Percentiles rank a stretch among this genome's conserved stretches.
Conservation (phyloP, 106 monocot species). For the Posidonia australis region DNA sequence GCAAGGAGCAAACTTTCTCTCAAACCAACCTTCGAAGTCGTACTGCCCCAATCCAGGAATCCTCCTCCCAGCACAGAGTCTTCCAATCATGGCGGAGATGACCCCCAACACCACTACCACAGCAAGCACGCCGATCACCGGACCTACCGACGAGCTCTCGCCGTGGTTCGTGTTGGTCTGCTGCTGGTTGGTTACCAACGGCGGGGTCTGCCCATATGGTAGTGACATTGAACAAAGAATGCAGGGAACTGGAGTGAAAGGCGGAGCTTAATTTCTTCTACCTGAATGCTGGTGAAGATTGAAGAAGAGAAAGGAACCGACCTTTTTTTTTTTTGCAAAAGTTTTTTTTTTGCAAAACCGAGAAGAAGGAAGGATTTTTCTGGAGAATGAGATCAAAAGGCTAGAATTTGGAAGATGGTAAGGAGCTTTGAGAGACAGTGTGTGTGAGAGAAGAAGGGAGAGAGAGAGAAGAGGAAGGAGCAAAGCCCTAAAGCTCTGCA, state of each 20-base stretch:
- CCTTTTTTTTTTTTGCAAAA: background rate
- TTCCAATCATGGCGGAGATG: slow-evolving; percentile 13
- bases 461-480: background rate
- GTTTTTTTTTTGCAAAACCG: background rate
- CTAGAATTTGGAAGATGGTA: background rate
- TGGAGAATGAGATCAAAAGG: background rate
- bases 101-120: slow-evolving; percentile 9
- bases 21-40: slow-evolving; percentile 22
- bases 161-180: background rate
- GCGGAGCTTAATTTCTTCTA: no score
- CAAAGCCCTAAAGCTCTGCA: background rate
- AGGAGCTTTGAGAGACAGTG: background rate
- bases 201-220: slow-evolving; percentile 7
- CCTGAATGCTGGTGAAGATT: background rate
- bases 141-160: slow-evolving; percentile 11
- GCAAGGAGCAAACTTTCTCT: slow-evolving; percentile 17
- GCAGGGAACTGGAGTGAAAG: background rate
- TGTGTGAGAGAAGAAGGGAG: no score
- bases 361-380: background rate
- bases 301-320: no score
- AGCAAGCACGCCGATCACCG: slow-evolving; percentile 14
- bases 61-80: slow-evolving; percentile 17
- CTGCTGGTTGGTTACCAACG: slow-evolving; percentile 1
- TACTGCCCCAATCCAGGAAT: slow-evolving; percentile 17
- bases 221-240: background rate